Conservation (phyloP, 2,329 filamentous ascomycete species). For the Ophiostoma piceae region DNA sequence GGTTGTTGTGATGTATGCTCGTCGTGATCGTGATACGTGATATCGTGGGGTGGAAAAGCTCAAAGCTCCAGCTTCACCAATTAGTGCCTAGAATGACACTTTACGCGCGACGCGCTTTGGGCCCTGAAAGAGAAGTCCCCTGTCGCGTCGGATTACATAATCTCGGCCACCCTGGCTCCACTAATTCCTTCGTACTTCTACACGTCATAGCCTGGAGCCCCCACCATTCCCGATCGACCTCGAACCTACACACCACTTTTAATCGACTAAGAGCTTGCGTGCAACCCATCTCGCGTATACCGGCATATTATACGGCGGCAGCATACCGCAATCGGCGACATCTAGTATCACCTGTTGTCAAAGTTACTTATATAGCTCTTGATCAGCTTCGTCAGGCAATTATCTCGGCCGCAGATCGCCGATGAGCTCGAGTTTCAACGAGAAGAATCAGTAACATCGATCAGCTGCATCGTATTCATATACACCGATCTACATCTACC, state of each 20-base stretch:
- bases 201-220: conserved; percentile 2
- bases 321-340: not conserved
- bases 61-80: conserved; percentile 11
- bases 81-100: not conserved
- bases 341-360: not conserved
- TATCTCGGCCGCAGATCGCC: not conserved
- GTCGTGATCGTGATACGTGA: not conserved
- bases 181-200: not conserved
- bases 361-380: not conserved
- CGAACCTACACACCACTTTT: conserved; percentile 13
- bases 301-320: not conserved
- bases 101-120: conserved; percentile 14
- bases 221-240: conserved; percentile 9
- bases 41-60: conserved; percentile 15
- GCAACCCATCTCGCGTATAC: conserved; percentile 4
- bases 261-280: not conserved
- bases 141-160: not conserved
- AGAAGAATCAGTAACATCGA: not conserved
- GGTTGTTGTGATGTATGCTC: not conserved
- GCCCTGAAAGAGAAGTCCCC: not conserved
- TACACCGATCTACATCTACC: not conserved
- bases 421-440: not conserved
- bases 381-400: not conserved
- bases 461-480: not conserved
- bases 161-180: not conserved